A percentile compares a stretch with the other conserved stretches of the same genome.
Evolutionary conservation across 2,329 filamentous ascomycete species (phyloP).

Genomic region (Exophiala sideris): DNA sequence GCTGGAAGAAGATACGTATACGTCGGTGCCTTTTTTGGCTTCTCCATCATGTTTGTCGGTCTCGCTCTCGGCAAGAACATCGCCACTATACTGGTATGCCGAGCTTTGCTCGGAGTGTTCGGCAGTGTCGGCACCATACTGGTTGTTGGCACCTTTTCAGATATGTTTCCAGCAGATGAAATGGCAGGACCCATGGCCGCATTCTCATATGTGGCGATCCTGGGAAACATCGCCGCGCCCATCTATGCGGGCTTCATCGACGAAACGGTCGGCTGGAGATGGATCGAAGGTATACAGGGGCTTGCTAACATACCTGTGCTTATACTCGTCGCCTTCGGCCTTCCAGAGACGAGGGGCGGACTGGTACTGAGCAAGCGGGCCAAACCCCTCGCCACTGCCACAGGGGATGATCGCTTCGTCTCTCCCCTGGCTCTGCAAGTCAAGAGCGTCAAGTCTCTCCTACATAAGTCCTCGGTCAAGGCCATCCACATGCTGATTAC

Average conservation of each 20-base stretch:
- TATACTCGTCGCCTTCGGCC: slow-evolving; percentile 43
- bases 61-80: slow-evolving; percentile 49
- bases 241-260: slow-evolving; percentile 56
- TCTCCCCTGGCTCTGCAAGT: slow-evolving; percentile 51
- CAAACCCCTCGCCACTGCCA: slow-evolving; percentile 45
- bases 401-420: slow-evolving; percentile 51
- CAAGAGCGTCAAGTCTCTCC: slow-evolving; percentile 40
- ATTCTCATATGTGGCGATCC: slow-evolving; percentile 50
- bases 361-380: slow-evolving; percentile 51
- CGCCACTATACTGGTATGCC: slow-evolving; percentile 47
- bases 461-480: slow-evolving; percentile 43
- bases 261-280: slow-evolving; percentile 52
- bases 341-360: slow-evolving; percentile 48
- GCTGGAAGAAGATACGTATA: slow-evolving; percentile 49
- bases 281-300: slow-evolving; percentile 54
- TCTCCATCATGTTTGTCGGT: slow-evolving; percentile 48
- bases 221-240: slow-evolving; percentile 52
- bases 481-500: slow-evolving; percentile 50
- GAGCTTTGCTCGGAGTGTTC: slow-evolving; percentile 48
- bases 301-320: slow-evolving; percentile 50
- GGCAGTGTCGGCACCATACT: slow-evolving; percentile 51
- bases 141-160: slow-evolving; percentile 50
- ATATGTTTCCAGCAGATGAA: slow-evolving; percentile 48
- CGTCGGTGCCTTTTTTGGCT: slow-evolving; percentile 45
- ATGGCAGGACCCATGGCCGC: slow-evolving; percentile 48